These are phyloP conservation scores for Prunus yedoensis DNA, from an alignment of 331 rosid genomes.

Conservation along the genomic window DNA sequence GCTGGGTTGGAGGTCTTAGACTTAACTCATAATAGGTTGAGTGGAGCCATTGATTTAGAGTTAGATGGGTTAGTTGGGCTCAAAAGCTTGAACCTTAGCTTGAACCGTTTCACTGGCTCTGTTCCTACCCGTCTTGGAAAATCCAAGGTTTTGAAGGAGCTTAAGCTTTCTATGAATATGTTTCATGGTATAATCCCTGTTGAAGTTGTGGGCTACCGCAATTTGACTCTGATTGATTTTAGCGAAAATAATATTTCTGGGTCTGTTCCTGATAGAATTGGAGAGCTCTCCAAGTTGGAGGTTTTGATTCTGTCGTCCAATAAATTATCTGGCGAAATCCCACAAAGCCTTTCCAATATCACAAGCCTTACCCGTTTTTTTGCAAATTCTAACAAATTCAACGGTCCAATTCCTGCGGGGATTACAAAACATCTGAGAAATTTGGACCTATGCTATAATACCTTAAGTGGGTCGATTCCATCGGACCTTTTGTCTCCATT, in stretches of 20 bases:
- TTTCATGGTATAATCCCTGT: constrained; percentile 53
- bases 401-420: constrained; percentile 44
- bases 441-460: constrained; percentile 69
- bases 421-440: constrained; percentile 40
- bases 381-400: constrained; percentile 48
- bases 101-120: constrained; percentile 13
- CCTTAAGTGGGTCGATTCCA: constrained; percentile 45
- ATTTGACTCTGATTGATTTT: constrained; percentile 56
- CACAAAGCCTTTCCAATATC: constrained; percentile 37
- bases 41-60: constrained; percentile 33
- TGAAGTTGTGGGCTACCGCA: constrained; percentile 32
- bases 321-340: constrained; percentile 41
- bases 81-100: constrained; percentile 44
- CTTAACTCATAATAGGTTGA: constrained; percentile 40
- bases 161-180: constrained; percentile 36
- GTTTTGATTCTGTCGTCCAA: constrained; percentile 63
- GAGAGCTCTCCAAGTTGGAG: constrained; percentile 53
- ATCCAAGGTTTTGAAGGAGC: constrained; percentile 48
- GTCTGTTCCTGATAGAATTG: constrained; percentile 41
- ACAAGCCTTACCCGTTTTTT: constrained; percentile 57
- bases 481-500: constrained; percentile 43
- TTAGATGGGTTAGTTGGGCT: constrained; percentile 51
- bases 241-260: constrained; percentile 28
- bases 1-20: constrained; percentile 53
- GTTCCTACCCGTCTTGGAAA: constrained; percentile 60